Percentiles rank a stretch among this genome's conserved stretches.
Evolutionary conservation across 768 basidiomycete genomes (phyloP).

Genomic region (Trametes sanguinea): DNA sequence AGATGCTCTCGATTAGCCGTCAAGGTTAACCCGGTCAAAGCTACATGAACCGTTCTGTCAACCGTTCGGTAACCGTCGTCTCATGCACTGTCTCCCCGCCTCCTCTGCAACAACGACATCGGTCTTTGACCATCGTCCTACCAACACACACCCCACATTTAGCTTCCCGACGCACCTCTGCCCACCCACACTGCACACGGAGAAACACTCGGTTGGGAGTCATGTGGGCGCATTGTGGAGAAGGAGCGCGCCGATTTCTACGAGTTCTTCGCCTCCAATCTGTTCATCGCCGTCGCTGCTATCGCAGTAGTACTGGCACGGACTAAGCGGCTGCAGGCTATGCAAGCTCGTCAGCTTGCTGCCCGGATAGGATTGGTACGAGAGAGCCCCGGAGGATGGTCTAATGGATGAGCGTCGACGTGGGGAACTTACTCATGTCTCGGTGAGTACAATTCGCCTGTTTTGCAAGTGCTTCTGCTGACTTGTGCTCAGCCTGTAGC

Average conservation of each 20-base stretch:
- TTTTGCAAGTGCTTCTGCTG: not conserved
- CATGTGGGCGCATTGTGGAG: constrained; percentile 83
- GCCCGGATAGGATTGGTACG: constrained; percentile 79
- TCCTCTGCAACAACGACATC: constrained; percentile 1
- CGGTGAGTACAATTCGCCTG: not conserved
- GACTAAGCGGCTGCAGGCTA: constrained; percentile 63
- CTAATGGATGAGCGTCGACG: constrained; percentile 14
- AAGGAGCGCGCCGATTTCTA: constrained; percentile 86
- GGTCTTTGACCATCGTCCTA: not conserved
- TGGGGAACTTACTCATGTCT: not conserved
- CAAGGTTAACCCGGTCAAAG: constrained; percentile 39
- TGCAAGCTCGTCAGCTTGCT: constrained; percentile 81
- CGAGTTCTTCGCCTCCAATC: constrained; percentile 87
- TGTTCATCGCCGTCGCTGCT: constrained; percentile 67
- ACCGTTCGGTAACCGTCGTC: constrained; percentile 92
- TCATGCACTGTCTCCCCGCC: constrained; percentile 74
- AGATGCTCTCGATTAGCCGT: no score
- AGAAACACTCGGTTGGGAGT: constrained; percentile 85
- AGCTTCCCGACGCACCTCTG: constrained; percentile 16
- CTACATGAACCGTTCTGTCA: constrained; percentile 88
- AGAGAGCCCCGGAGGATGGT: constrained; percentile 36
- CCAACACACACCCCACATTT: constrained; percentile 8
- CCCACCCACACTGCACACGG: constrained; percentile 35
- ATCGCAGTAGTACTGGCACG: constrained; percentile 68
- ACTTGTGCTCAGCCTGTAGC: not conserved